Conservation (phyloP, 169 alveolate species). For the Cyclospora cayetanensis region DNA sequence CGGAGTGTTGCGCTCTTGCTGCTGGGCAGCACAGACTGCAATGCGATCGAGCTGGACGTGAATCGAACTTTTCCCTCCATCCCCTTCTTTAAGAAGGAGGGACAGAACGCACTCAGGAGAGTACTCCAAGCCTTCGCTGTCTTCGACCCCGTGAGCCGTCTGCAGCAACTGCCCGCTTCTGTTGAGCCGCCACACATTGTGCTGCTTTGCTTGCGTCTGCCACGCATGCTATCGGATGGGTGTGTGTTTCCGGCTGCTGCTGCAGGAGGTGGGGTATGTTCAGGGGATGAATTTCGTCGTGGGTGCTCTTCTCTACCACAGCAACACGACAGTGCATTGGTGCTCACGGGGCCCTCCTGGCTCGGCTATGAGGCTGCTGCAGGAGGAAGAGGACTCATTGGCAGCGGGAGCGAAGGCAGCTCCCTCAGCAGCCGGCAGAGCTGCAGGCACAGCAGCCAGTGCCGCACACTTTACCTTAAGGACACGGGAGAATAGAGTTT, state of each 20-base stretch:
- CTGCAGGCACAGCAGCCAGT: background rate
- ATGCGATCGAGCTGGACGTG: slow-evolving; percentile 53
- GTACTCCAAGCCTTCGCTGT: slow-evolving; percentile 64
- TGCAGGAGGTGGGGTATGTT: slow-evolving; percentile 84
- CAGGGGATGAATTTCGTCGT: slow-evolving; percentile 90
- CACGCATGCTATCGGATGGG: background rate
- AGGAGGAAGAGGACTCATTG: background rate
- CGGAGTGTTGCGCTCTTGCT: background rate
- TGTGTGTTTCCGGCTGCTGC: background rate
- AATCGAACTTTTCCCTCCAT: slow-evolving; percentile 30
- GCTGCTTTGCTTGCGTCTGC: background rate
- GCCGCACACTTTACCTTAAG: background rate
- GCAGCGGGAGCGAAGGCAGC: background rate
- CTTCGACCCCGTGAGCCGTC: slow-evolving; percentile 45
- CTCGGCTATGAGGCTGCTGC: slow-evolving; percentile 20
- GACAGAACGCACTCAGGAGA: background rate
- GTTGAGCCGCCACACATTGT: background rate
- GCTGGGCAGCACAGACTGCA: background rate
- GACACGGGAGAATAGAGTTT: slow-evolving; percentile 11
- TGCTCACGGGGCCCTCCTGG: background rate
- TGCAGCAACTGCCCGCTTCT: too few species aligned
- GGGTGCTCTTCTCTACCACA: slow-evolving; percentile 88
- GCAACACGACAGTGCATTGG: slow-evolving; percentile 86
- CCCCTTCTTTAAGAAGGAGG: slow-evolving; percentile 30
- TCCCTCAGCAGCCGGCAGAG: background rate